These are phyloP conservation scores for Penicillium sp. DNA, from an alignment of 2,329 filamentous ascomycete species.

Conservation along the genomic window DNA sequence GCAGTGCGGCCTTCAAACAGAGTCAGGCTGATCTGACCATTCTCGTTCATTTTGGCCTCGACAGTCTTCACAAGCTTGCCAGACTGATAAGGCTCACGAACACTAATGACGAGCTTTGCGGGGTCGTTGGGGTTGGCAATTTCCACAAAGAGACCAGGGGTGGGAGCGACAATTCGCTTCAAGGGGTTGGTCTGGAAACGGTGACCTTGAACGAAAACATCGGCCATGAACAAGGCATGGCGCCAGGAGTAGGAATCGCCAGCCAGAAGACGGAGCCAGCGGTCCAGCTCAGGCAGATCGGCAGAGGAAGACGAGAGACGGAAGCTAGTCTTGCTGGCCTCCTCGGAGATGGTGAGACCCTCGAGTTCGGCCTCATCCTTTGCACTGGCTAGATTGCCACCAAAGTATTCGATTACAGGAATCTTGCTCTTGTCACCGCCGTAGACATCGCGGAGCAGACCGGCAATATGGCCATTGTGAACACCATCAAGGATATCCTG, in stretches of 20 bases:
- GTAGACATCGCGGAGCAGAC: constrained; percentile 78
- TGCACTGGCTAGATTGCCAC: constrained; percentile 72
- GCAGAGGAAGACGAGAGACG: constrained; percentile 73
- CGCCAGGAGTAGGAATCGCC: constrained; percentile 87
- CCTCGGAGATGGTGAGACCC: constrained; percentile 78
- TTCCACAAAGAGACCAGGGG: constrained; percentile 84
- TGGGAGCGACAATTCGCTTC: constrained; percentile 83
- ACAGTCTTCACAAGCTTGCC: constrained; percentile 87
- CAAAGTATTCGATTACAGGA: constrained; percentile 90
- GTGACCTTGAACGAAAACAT: constrained; percentile 91
- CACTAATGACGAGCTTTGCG: constrained; percentile 76
- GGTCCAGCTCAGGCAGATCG: constrained; percentile 72
- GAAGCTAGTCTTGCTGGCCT: constrained; percentile 78
- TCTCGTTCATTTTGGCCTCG: constrained; percentile 72
- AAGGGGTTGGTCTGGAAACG: constrained; percentile 98
- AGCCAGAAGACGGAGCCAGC: constrained; percentile 85
- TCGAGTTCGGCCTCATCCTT: constrained; percentile 77
- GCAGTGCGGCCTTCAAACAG: constrained; percentile 93
- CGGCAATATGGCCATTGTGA: constrained; percentile 81
- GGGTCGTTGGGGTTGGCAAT: constrained; percentile 79
- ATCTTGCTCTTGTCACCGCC: constrained; percentile 69
- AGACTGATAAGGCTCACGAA: constrained; percentile 82
- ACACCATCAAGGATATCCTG: constrained; percentile 92
- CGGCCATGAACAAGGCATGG: constrained; percentile 88
- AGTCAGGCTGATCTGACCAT: constrained; percentile 80